Base-by-base conservation (phyloP, 805 yeast species). In the Saccharomycopsis amapae region DNA sequence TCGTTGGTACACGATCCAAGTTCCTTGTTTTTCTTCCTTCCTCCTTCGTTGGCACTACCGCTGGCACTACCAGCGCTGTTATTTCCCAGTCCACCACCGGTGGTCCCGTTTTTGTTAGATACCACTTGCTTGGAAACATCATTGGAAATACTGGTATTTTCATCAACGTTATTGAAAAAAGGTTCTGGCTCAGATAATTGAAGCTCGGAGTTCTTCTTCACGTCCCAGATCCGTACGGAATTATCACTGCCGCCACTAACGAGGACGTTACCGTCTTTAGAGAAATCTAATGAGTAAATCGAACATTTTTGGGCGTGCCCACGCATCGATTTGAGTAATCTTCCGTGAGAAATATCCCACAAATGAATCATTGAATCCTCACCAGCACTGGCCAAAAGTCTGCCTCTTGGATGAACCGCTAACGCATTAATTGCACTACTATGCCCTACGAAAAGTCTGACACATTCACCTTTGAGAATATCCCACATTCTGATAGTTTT, bases 401-500 rank as follows among this genome's bases (percentile, higher is more conserved):
- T 73, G 2, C 99, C 99, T 67, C 93, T 97, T 0, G 97, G 97
- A 1, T 96, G 83, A 6, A 87, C 95, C 0, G 95, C 88, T 54
- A 86, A 67, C 17, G 88, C 74, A 52, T 85, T 83, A 19, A 93
- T 76, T 1, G 97, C 83, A n/a, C 89, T 88, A 2, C 88, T 78
- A 58, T 89, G 97, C 1, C 96, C 97, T 62, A 87, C 77, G 62
- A 93, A 90, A 7, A 93, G 79, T 52, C 99, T 75, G 24, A 89
- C 97, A 34, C 94, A 79, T 53, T 79, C 81, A 33, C 98, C 99
- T 35, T 80, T 75, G 31, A 80, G 76, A 22, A 93, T 79, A 62
- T 93, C 98, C 99, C 99, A 93, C 97, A 93, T 89, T 53, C 98
- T 74, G 58, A 94, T 83, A 0, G 97, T 87, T 65, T 88, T 87